Conservation (phyloP, 2,329 filamentous ascomycete species). For the Neopestalotiopsis sp. region DNA sequence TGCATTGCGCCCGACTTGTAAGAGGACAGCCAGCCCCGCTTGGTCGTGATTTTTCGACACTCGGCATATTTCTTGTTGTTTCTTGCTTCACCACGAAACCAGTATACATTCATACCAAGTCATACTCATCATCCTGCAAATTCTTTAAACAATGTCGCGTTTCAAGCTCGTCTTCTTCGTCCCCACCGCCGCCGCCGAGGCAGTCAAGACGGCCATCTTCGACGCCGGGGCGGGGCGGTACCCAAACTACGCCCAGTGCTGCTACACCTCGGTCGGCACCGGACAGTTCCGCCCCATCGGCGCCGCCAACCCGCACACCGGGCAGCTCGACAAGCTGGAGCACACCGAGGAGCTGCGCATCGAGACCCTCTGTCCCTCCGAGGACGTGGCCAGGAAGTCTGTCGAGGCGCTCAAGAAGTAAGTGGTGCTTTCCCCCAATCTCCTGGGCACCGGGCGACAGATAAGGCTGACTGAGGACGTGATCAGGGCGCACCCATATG, state of each 20-base stretch:
- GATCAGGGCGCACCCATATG: conserved; percentile 53
- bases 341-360: conserved; percentile 65
- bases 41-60: too few species aligned
- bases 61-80: background rate
- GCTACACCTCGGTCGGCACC: conserved; percentile 57
- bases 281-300: conserved; percentile 71
- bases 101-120: background rate
- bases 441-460: background rate
- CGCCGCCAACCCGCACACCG: conserved; percentile 68
- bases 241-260: conserved; percentile 60
- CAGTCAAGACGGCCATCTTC: conserved; percentile 62
- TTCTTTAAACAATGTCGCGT: background rate
- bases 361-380: conserved; percentile 67
- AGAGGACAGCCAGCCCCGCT: too few species aligned
- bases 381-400: conserved; percentile 59
- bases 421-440: conserved; percentile 33
- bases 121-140: background rate
- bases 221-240: conserved; percentile 62
- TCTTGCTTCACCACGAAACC: background rate
- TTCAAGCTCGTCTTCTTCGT: conserved; percentile 58
- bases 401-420: conserved; percentile 71
- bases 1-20: too few species aligned
- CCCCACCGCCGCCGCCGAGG: conserved; percentile 48
- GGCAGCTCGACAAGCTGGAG: conserved; percentile 61
- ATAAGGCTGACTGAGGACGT: background rate